Conservation (phyloP, 495 filamentous ascomycete species). For the Darksidea phi region DNA sequence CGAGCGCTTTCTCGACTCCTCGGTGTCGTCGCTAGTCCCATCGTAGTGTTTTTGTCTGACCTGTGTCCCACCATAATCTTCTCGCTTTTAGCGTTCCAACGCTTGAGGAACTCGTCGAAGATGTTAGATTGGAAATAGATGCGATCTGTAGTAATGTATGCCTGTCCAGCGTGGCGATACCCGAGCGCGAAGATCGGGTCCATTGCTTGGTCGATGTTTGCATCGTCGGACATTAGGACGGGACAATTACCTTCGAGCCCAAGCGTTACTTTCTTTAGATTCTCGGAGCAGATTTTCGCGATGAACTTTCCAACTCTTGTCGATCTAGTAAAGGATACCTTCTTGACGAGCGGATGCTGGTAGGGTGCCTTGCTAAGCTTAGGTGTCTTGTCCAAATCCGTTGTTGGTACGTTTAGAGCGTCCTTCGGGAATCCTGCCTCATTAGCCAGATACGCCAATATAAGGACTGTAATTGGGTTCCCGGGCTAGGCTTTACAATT, state of each 20-base stretch:
- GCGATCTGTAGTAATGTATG: slow-evolving; percentile 47
- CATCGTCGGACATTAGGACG: slow-evolving; percentile 48
- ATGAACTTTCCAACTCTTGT: slow-evolving; percentile 46
- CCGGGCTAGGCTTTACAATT: slow-evolving; percentile 47
- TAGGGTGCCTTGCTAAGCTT: slow-evolving; percentile 44
- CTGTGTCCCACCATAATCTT: slow-evolving; percentile 67
- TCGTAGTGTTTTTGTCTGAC: slow-evolving; percentile 55
- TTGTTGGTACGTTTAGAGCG: slow-evolving; percentile 44
- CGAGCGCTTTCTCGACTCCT: slow-evolving; percentile 61
- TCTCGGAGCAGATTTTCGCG: slow-evolving; percentile 43
- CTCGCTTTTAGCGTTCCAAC: slow-evolving; percentile 55
- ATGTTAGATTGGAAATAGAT: slow-evolving; percentile 47
- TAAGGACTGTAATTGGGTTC: slow-evolving; percentile 45
- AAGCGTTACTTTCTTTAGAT: slow-evolving; percentile 47
- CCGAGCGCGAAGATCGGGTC: slow-evolving; percentile 40
- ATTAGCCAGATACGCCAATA: slow-evolving; percentile 45
- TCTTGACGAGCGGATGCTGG: slow-evolving; percentile 43
- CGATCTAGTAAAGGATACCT: slow-evolving; percentile 47
- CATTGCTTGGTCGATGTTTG: slow-evolving; percentile 44
- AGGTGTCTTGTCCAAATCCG: slow-evolving; percentile 44
- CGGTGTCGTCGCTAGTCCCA: slow-evolving; percentile 69
- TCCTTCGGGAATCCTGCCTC: slow-evolving; percentile 45
- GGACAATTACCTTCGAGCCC: slow-evolving; percentile 49
- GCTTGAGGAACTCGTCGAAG: slow-evolving; percentile 43
- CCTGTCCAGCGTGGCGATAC: slow-evolving; percentile 48